Percentiles rank a stretch among this genome's conserved stretches.
These are phyloP conservation scores for Closterium sp. DNA, from an alignment of 139 green algal species.

Conservation along the genomic window DNA sequence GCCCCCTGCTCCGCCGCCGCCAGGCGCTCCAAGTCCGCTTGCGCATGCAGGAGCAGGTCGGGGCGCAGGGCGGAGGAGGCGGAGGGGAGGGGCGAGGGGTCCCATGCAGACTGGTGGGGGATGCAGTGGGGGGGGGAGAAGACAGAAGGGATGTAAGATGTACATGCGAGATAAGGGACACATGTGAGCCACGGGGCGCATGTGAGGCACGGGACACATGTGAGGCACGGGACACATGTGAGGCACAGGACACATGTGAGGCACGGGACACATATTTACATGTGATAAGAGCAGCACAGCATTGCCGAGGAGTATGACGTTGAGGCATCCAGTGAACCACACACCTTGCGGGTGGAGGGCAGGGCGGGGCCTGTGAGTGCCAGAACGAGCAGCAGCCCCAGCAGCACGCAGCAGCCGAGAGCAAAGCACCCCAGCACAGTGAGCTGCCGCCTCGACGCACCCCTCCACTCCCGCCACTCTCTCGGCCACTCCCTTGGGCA, in stretches of 20 bases:
- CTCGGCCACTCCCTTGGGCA: neutral
- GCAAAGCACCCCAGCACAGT: neutral
- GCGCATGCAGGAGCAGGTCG: neutral
- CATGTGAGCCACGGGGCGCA: too few species aligned
- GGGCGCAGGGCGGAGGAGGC: neutral
- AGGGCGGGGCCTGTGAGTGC: neutral
- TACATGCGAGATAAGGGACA: too few species aligned
- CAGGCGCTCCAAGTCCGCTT: neutral
- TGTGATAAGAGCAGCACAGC: neutral
- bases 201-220: too few species aligned
- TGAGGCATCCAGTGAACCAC: too few species aligned
- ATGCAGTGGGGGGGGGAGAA: neutral
- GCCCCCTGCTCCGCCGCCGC: neutral
- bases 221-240: too few species aligned
- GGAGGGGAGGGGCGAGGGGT: neutral
- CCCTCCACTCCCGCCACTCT: neutral
- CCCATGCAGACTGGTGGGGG: neutral
- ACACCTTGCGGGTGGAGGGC: neutral
- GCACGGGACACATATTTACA: neutral
- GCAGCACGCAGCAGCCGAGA: neutral
- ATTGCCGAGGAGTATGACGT: too few species aligned
- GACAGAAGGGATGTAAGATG: neutral
- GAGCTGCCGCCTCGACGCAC: neutral
- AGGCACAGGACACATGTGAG: too few species aligned
- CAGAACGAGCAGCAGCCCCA: neutral